Evolutionary conservation across 2,329 filamentous ascomycete genomes (phyloP).

Genomic region (Fusarium agapanthi): DNA sequence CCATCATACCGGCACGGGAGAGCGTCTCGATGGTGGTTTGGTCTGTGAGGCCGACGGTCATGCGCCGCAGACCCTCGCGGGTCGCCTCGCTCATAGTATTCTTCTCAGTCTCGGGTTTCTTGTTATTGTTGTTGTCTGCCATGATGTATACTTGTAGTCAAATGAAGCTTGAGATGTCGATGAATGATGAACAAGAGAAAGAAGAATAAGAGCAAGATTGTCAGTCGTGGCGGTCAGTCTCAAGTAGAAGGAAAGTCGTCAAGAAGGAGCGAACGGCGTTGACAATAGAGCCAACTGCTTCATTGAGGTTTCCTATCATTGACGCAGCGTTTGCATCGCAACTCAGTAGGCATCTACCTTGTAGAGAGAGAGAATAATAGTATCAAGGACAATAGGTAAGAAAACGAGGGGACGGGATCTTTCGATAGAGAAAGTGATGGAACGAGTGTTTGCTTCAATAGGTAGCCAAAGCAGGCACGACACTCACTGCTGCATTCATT

Average conservation of each 20-base stretch:
- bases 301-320: background rate
- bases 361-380: background rate
- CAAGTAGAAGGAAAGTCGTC: background rate
- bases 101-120: background rate
- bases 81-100: constrained; percentile 8
- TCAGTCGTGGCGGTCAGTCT: background rate
- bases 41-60: constrained; percentile 36
- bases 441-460: background rate
- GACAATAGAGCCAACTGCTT: constrained; percentile 3
- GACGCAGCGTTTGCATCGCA: constrained; percentile 1
- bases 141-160: background rate
- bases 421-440: background rate
- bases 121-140: background rate
- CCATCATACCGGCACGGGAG: constrained; percentile 19
- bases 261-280: constrained; percentile 1
- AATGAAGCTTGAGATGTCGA: background rate
- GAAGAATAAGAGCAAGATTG: background rate
- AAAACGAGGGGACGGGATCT: background rate
- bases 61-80: constrained; percentile 27
- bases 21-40: constrained; percentile 37
- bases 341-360: background rate
- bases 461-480: background rate
- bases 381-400: background rate
- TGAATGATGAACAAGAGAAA: background rate
- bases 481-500: background rate